Percentiles rank a stretch among this genome's conserved stretches.
Evolutionary conservation across 2,329 filamentous ascomycete genomes (phyloP).

Genomic region (Pseudogymnoascus sp.): DNA sequence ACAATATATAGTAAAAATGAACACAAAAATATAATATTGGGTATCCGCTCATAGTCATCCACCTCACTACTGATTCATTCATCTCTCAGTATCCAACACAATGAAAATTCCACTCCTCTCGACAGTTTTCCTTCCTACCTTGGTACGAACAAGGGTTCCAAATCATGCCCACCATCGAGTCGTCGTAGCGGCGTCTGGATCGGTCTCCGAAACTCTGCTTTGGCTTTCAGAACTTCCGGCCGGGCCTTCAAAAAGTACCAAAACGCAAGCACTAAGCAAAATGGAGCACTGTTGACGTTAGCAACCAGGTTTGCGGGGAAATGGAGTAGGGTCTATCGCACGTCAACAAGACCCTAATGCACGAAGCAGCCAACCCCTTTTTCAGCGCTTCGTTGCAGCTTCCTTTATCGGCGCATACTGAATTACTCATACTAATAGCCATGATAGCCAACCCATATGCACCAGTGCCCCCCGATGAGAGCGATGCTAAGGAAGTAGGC

Average conservation of each 20-base stretch:
- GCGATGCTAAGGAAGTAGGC: background rate
- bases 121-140: background rate
- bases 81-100: background rate
- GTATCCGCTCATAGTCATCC: background rate
- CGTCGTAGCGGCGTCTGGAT: background rate
- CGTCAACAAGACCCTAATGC: conserved; percentile 1
- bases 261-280: background rate
- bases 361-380: conserved; percentile 1
- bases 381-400: background rate
- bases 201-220: background rate
- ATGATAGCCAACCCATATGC: conserved; percentile 9
- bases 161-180: background rate
- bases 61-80: background rate
- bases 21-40: background rate
- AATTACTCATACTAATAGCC: conserved; percentile 9
- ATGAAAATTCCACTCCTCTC: background rate
- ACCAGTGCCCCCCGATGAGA: background rate
- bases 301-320: background rate
- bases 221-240: background rate
- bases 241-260: background rate
- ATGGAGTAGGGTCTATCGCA: background rate
- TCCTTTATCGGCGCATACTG: background rate
- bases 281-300: background rate
- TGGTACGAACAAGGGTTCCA: background rate
- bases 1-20: background rate